Percentiles rank a stretch among this genome's conserved stretches.
These are phyloP conservation scores for Clonostachys sp. DNA, from an alignment of 2,329 filamentous ascomycete genomes.

Conservation along the genomic window DNA sequence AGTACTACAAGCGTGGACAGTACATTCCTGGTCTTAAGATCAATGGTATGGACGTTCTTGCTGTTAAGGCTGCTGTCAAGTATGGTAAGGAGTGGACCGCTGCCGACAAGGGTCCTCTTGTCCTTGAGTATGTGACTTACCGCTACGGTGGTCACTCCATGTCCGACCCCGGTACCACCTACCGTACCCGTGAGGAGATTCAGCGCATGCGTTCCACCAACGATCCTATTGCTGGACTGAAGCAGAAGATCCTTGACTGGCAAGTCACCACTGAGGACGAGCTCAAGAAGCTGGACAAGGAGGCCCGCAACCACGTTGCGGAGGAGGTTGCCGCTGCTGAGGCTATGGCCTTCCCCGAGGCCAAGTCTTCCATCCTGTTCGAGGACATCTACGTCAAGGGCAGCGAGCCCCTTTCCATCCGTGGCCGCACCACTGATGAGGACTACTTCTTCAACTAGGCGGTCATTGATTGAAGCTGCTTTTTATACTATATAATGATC, in stretches of 20 bases:
- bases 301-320: constrained; percentile 80
- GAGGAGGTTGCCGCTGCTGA: constrained; percentile 88
- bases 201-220: constrained; percentile 99
- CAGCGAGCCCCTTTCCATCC: constrained; percentile 81
- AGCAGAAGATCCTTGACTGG: constrained; percentile 98
- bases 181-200: constrained; percentile 98
- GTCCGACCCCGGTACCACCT: constrained; percentile 98
- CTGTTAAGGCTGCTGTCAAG: constrained; percentile 92
- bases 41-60: constrained; percentile 98
- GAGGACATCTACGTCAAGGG: constrained; percentile 95
- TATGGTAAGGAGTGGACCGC: constrained; percentile 87
- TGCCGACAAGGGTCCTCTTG: constrained; percentile 83
- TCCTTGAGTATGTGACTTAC: constrained; percentile 99
- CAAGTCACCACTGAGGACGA: constrained; percentile 86
- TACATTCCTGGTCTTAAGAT: constrained; percentile 99
- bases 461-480: not conserved
- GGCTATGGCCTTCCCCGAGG: constrained; percentile 76
- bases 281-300: constrained; percentile 94
- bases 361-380: constrained; percentile 77
- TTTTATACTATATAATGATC: constrained; percentile 18
- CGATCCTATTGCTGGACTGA: constrained; percentile 95
- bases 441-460: constrained; percentile 78
- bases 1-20: constrained; percentile 99
- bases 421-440: constrained; percentile 86
- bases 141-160: constrained; percentile 99